These are phyloP conservation scores for Logfia minima DNA, from an alignment of 129 eudicot species.

Conservation along the genomic window DNA sequence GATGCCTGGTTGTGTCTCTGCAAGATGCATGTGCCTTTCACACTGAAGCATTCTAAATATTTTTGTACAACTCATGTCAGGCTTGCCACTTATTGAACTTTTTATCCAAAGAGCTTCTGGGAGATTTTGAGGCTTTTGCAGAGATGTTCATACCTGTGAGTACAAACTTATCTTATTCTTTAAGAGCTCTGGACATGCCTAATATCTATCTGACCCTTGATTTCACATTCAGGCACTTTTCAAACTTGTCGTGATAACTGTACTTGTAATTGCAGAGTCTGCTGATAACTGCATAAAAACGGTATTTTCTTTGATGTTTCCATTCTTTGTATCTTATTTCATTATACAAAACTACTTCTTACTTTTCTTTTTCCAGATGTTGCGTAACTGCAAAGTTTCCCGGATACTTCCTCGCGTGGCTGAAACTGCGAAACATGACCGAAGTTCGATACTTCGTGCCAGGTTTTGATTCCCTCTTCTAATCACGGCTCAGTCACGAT, in stretches of 20 bases:
- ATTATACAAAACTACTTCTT: conserved; percentile 16
- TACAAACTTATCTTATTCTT: conserved; percentile 1
- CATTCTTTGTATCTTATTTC: background rate
- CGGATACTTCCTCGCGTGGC: conserved; percentile 90
- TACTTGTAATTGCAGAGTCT: conserved; percentile 96
- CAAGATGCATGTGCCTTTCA: background rate
- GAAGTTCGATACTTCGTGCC: conserved; percentile 86
- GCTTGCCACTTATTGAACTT: conserved; percentile 87
- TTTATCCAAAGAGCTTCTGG: conserved; percentile 90
- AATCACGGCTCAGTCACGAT: background rate
- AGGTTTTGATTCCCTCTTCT: conserved; percentile 44
- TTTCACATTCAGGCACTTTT: conserved; percentile 77
- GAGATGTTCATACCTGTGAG: conserved; percentile 94
- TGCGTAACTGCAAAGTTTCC: conserved; percentile 95
- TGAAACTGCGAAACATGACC: conserved; percentile 90
- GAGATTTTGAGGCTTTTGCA: conserved; percentile 92
- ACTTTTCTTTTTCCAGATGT: conserved; percentile 52
- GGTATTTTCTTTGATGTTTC: conserved; percentile 37
- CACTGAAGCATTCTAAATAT: conserved; percentile 1
- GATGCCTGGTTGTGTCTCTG: background rate
- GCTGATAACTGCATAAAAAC: conserved; percentile 98
- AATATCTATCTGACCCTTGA: conserved; percentile 40
- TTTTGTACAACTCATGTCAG: conserved; percentile 38
- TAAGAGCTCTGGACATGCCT: conserved; percentile 10
- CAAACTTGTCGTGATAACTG: conserved; percentile 99